These are phyloP conservation scores for Viola pubescens DNA, from an alignment of 441 rosid species.

Conservation along the genomic window DNA sequence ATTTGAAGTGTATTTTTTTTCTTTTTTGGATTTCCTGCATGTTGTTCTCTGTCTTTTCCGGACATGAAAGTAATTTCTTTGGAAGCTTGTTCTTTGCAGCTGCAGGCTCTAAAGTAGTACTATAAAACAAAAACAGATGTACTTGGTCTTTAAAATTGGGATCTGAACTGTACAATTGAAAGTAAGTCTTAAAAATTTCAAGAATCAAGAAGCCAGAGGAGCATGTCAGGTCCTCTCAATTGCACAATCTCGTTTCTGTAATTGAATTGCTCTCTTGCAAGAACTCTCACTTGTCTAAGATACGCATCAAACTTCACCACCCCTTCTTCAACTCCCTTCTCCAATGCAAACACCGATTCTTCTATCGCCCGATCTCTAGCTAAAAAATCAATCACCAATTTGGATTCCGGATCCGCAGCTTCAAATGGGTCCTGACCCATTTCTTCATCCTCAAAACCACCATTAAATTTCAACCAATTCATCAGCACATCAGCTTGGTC, in stretches of 20 bases:
- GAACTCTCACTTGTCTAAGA: slow-evolving; percentile 37
- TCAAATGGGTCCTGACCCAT: slow-evolving; percentile 24
- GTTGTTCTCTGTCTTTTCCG: too few relatives aligned
- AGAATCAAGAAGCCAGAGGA: background rate
- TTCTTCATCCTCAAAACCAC: slow-evolving; percentile 13
- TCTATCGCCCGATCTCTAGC: slow-evolving; percentile 38
- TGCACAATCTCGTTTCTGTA: slow-evolving; percentile 15
- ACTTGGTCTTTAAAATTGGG: too few relatives aligned
- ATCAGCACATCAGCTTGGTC: slow-evolving; percentile 21
- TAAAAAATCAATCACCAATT: slow-evolving; percentile 15
- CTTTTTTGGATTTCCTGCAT: too few relatives aligned
- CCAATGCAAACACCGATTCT: slow-evolving; percentile 40
- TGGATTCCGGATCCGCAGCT: slow-evolving; percentile 26
- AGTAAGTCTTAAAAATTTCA: too few relatives aligned
- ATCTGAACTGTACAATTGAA: too few relatives aligned
- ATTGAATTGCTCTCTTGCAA: slow-evolving; percentile 53
- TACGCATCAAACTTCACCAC: slow-evolving; percentile 31
- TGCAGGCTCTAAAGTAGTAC: too few relatives aligned
- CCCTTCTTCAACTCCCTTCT: slow-evolving; percentile 31
- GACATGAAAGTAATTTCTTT: too few relatives aligned
- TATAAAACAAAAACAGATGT: too few relatives aligned
- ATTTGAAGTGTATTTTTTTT: too few relatives aligned
- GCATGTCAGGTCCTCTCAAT: slow-evolving; percentile 6
- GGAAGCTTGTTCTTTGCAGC: too few relatives aligned
- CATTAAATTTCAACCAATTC: slow-evolving; percentile 32